Evolutionary conservation across 2,329 filamentous ascomycete species (phyloP).

Genomic region (Chaetomium globosum): DNA sequence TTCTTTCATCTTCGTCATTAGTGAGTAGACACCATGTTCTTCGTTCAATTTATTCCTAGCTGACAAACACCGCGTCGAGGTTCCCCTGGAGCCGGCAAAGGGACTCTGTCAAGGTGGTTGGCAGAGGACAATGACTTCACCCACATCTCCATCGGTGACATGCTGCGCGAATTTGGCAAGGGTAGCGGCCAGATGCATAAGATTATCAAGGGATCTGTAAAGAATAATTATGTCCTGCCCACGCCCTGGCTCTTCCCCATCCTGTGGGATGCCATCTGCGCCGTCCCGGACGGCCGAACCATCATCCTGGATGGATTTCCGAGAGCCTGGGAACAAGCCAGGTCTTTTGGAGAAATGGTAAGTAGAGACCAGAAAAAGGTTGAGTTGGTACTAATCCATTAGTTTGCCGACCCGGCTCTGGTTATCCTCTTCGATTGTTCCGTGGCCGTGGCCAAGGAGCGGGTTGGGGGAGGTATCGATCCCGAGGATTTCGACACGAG

Average conservation of each 20-base stretch:
- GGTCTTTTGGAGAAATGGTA: constrained; percentile 11
- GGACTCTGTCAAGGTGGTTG: constrained; percentile 22
- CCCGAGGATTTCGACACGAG: constrained; percentile 20
- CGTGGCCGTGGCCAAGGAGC: constrained; percentile 1
- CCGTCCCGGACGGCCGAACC: neutral
- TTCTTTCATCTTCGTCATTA: constrained; percentile 20
- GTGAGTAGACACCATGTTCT: neutral
- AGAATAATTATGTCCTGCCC: constrained; percentile 11
- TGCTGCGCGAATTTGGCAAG: constrained; percentile 11
- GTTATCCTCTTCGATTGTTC: constrained; percentile 22
- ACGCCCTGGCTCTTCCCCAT: neutral
- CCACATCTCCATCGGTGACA: constrained; percentile 27
- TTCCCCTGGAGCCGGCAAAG: constrained; percentile 26
- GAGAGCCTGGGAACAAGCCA: constrained; percentile 3
- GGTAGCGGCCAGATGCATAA: neutral
- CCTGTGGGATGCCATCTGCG: neutral
- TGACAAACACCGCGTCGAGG: constrained; percentile 15
- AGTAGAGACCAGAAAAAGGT: neutral
- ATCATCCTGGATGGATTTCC: constrained; percentile 29
- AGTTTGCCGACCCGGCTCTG: constrained; percentile 14
- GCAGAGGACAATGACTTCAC: constrained; percentile 1
- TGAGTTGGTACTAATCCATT: neutral
- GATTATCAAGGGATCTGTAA: neutral
- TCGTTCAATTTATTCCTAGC: neutral
- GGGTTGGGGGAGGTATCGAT: constrained; percentile 12